Percentiles rank a stretch among this genome's conserved stretches.
These are phyloP conservation scores for Fistulinella cinereoalba DNA, from an alignment of 1,284 basidiomycete species.

Conservation along the genomic window DNA sequence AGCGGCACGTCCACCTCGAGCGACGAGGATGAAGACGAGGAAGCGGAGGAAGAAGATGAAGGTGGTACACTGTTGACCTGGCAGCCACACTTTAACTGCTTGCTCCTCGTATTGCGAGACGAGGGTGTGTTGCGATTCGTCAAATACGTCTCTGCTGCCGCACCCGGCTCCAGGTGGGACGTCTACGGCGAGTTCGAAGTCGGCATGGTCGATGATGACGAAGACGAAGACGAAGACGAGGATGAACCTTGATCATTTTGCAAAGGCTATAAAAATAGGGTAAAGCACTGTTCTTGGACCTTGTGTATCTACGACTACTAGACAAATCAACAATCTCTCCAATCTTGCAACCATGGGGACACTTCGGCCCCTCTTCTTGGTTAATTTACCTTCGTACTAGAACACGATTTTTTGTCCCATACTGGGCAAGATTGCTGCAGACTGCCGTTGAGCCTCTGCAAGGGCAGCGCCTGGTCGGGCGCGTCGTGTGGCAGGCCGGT, in stretches of 20 bases:
- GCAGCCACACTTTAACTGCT: constrained; percentile 87
- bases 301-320: too few relatives aligned
- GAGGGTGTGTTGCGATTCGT: constrained; percentile 92
- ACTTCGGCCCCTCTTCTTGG: too few relatives aligned
- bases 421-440: constrained; percentile 77
- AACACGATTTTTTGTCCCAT: constrained; percentile 87
- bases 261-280: too few relatives aligned
- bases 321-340: too few relatives aligned
- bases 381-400: constrained; percentile 20
- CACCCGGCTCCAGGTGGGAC: constrained; percentile 88
- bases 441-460: constrained; percentile 84
- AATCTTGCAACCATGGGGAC: too few relatives aligned
- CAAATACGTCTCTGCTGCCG: constrained; percentile 88
- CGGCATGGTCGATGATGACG: constrained; percentile 55
- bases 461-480: constrained; percentile 88
- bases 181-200: constrained; percentile 88
- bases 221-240: constrained; percentile 19
- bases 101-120: constrained; percentile 89
- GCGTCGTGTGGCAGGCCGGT: constrained; percentile 36
- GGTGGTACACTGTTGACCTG: constrained; percentile 83
- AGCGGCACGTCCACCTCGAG: constrained; percentile 15
- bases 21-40: constrained; percentile 22
- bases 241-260: constrained; percentile 15
- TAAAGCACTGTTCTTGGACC: too few relatives aligned
- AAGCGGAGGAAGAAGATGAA: constrained; percentile 41